Evolutionary conservation across 208 protist genomes (phyloP).

Genomic region (Crithidia brevicula): DNA sequence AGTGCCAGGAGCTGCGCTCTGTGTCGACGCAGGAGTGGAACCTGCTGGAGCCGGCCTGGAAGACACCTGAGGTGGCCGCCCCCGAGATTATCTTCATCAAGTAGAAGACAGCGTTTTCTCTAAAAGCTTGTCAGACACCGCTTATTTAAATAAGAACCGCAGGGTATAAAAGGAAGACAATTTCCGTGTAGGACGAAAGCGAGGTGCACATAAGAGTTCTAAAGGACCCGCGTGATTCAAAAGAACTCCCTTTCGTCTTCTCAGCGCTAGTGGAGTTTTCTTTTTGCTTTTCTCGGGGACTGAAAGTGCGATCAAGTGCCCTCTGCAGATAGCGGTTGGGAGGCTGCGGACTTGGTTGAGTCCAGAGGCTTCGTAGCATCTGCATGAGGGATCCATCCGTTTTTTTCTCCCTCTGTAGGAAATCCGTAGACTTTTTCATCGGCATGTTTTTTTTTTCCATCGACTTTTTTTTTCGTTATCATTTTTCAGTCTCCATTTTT

Average conservation of each 20-base stretch:
- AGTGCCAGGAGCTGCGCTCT: slow-evolving; percentile 59
- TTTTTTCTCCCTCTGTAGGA: too few relatives aligned
- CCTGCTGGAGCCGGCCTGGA: slow-evolving; percentile 36
- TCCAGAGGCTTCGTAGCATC: background rate
- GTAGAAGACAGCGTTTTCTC: too few relatives aligned
- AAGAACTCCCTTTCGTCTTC: too few relatives aligned
- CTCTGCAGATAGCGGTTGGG: too few relatives aligned
- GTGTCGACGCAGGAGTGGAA: slow-evolving; percentile 49
- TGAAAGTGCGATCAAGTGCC: too few relatives aligned
- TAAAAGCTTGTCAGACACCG: too few relatives aligned
- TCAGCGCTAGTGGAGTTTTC: too few relatives aligned
- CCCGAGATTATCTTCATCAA: slow-evolving; percentile 40
- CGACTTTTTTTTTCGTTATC: background rate
- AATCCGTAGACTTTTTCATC: slow-evolving; percentile 3
- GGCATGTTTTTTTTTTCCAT: slow-evolving; percentile 21
- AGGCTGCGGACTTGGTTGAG: background rate
- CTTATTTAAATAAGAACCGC: too few relatives aligned
- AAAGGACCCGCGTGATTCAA: too few relatives aligned
- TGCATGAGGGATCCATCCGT: background rate
- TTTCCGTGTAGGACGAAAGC: background rate
- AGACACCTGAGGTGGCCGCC: slow-evolving; percentile 23
- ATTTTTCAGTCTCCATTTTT: slow-evolving; percentile 1
- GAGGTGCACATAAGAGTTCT: too few relatives aligned
- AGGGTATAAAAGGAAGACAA: too few relatives aligned
- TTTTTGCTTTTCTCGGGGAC: too few relatives aligned